These are phyloP conservation scores for Dryadomyces quercus-mongolicae DNA, from an alignment of 2,329 filamentous ascomycete genomes.

Conservation along the genomic window DNA sequence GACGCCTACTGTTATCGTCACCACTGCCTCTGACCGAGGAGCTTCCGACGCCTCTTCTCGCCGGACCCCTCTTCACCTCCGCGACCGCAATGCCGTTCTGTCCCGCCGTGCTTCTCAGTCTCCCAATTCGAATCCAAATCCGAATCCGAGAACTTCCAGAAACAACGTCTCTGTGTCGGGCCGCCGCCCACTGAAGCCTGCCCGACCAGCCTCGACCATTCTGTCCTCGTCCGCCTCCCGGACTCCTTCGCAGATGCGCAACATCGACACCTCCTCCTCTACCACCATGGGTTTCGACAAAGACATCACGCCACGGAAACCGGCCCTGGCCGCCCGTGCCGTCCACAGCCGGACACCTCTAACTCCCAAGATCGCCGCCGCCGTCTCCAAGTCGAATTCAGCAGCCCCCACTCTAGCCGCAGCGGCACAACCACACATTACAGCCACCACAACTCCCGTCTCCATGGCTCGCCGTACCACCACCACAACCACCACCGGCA, in stretches of 20 bases:
- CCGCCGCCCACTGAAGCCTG: neutral
- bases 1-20: neutral
- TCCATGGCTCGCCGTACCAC: slow-evolving; percentile 25
- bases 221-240: neutral
- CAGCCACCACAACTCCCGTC: slow-evolving; percentile 13
- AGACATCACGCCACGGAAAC: slow-evolving; percentile 35
- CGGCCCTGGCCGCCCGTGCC: slow-evolving; percentile 43
- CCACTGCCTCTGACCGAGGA: neutral
- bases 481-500: slow-evolving; percentile 15
- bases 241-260: slow-evolving; percentile 11
- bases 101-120: neutral
- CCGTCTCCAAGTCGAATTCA: neutral
- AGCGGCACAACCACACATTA: slow-evolving; percentile 12
- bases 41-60: neutral
- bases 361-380: slow-evolving; percentile 42
- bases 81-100: slow-evolving; percentile 27
- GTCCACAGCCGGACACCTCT: slow-evolving; percentile 33
- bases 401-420: neutral
- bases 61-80: slow-evolving; percentile 16
- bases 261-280: slow-evolving; percentile 6
- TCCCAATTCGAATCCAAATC: neutral
- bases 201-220: neutral
- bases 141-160: neutral
- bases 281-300: slow-evolving; percentile 25
- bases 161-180: no score